These are phyloP conservation scores for Brassica balearica DNA, from an alignment of 441 rosid species.

Conservation along the genomic window DNA sequence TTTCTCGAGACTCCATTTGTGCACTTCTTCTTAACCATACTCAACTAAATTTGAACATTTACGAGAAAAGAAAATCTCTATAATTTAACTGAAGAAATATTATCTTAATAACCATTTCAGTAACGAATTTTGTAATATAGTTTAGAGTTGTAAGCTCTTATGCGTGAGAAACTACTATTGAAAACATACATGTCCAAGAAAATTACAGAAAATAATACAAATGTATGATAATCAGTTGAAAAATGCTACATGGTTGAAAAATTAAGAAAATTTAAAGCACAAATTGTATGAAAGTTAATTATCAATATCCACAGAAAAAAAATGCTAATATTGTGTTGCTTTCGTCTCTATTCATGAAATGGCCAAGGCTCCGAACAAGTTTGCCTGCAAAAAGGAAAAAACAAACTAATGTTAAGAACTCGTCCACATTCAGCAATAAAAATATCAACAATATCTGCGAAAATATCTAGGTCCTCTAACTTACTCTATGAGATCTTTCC, in stretches of 20 bases:
- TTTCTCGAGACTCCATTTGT: constrained; percentile 37
- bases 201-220: constrained; percentile 23
- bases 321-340: constrained; percentile 18
- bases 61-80: background rate
- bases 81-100: background rate
- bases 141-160: constrained; percentile 9
- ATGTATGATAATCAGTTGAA: background rate
- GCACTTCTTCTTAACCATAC: constrained; percentile 46
- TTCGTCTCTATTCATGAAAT: constrained; percentile 38
- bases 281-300: constrained; percentile 33
- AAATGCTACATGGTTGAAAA: constrained; percentile 1
- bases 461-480: constrained; percentile 27
- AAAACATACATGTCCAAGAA: background rate
- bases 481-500: constrained; percentile 71
- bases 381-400: constrained; percentile 34
- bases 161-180: constrained; percentile 4
- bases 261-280: constrained; percentile 4
- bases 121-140: background rate
- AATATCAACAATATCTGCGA: background rate
- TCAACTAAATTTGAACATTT: constrained; percentile 40
- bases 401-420: constrained; percentile 9
- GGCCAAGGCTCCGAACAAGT: constrained; percentile 47
- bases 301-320: constrained; percentile 41
- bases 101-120: background rate
- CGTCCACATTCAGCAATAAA: constrained; percentile 9